Evolutionary conservation across 2,329 filamentous ascomycete genomes (phyloP).

Genomic region (Fusarium lateritium): DNA sequence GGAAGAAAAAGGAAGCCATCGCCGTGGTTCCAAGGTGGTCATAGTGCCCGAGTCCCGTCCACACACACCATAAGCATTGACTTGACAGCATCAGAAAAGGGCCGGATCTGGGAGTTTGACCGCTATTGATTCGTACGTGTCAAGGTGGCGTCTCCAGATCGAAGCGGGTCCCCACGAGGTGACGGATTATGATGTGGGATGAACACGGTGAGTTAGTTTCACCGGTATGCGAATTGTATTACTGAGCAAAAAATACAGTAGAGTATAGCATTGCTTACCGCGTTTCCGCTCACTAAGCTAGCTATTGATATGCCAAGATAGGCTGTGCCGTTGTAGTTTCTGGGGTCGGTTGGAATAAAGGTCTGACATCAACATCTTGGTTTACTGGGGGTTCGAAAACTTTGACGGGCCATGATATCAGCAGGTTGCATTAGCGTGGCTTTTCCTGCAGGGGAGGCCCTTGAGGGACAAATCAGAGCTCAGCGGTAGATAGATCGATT

Average conservation of each 20-base stretch:
- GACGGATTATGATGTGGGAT: background rate
- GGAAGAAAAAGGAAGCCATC: slow-evolving; percentile 33
- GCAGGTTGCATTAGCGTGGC: slow-evolving; percentile 46
- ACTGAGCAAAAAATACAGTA: no score
- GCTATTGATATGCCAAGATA: background rate
- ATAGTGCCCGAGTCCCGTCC: background rate
- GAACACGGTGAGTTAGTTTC: background rate
- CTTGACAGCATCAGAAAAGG: slow-evolving; percentile 3
- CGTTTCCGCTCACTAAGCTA: no score
- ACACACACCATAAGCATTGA: slow-evolving; percentile 13
- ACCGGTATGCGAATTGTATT: slow-evolving; percentile 10
- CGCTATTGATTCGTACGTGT: background rate
- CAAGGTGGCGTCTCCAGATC: slow-evolving; percentile 16
- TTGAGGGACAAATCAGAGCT: slow-evolving; percentile 7
- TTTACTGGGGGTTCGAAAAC: slow-evolving; percentile 1
- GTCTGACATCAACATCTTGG: slow-evolving; percentile 35
- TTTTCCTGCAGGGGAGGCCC: background rate
- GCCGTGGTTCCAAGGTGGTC: slow-evolving; percentile 15
- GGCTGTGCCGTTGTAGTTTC: background rate
- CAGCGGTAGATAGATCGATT: background rate
- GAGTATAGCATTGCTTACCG: no score
- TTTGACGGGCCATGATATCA: slow-evolving; percentile 33
- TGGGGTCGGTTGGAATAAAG: slow-evolving; percentile 13
- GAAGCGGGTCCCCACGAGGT: slow-evolving; percentile 33
- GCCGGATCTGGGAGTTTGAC: slow-evolving; percentile 3